Percentiles rank a stretch among this genome's conserved stretches.
Evolutionary conservation across 441 rosid species (phyloP).

Genomic region (Gossypium trilobum): DNA sequence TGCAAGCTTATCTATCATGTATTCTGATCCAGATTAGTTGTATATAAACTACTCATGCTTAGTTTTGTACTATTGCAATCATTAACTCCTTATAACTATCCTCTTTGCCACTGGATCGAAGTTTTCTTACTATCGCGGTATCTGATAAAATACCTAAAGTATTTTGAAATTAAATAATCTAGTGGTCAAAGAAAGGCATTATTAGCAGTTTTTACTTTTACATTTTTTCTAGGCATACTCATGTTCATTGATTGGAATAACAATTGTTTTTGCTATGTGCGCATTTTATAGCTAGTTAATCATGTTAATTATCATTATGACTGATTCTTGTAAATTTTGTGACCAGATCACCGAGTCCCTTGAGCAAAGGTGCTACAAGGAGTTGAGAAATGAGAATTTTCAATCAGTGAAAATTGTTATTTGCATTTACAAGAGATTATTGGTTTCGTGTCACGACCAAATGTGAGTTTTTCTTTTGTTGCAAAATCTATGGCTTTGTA

Average conservation of each 20-base stretch:
- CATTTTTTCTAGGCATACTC: not conserved
- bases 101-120: not conserved
- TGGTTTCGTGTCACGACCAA: conserved; percentile 78
- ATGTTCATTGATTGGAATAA: not conserved
- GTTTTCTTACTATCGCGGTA: not conserved
- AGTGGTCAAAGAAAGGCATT: not conserved
- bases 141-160: not conserved
- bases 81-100: not conserved
- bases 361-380: conserved; percentile 95
- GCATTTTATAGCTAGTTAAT: not conserved
- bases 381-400: conserved; percentile 79
- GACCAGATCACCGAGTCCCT: conserved; percentile 71
- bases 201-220: not conserved
- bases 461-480: conserved; percentile 47
- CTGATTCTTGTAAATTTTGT: conserved; percentile 20
- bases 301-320: not conserved
- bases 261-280: not conserved
- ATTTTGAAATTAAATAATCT: not conserved
- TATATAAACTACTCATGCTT: not conserved
- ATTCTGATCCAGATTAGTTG: not conserved
- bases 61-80: not conserved
- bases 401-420: conserved; percentile 66
- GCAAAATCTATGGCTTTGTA: not conserved
- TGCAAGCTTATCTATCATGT: not conserved
- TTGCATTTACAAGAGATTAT: conserved; percentile 76